Base-by-base conservation (phyloP, 768 basidiomycete species). In the Suillus clintonianus region DNA sequence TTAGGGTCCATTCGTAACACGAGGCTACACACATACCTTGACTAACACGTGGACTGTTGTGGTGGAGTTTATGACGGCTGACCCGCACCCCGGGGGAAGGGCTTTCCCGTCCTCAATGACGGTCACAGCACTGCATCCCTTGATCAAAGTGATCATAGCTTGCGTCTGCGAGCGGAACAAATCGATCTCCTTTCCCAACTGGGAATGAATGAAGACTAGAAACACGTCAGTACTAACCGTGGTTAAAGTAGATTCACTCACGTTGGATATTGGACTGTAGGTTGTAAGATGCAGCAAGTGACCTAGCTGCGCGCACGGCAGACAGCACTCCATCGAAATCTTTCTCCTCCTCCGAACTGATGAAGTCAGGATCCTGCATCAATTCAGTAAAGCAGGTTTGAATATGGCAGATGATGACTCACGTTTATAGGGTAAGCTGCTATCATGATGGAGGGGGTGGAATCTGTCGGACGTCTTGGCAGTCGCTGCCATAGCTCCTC, bases 401-500 rank as follows among this genome's bases (percentile, higher is more conserved):
- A 13, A 42, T 24, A 55, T 3, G 17, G 9, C 11, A 51, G 11
- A 36, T 6, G 39, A 54, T 30, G 22, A 83, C 94, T 69, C 69
- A 96, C 97, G 67, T 81, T 77, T 41, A 86, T 81, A 4, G 97
- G 97, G 84, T 88, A 99, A 36, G 84, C 78, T 0, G 95, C 84
- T 22, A 99, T 77, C 93, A 96, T 96, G 74, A 99, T 95, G 0
- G 94, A 94, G 8, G 89, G 86, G 11, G 90, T 92, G 10, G 83
- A 67, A 73, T 98, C 95, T 45, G 89, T 89, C 2, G 90, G 87
- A 64, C 95, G 82, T 19, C 96, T 83, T 0, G 96, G 95, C 2
- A 99, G 81, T 34, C 97, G 87, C 75, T 99, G 97, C 97, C 97
- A 99, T 13, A 99, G 80, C 76, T 99, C 97, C 78, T 99, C 97